Evolutionary conservation across 495 filamentous ascomycete genomes (phyloP), one percentile per base, ranked within the genome.

Genomic region (Pyrenopolyporus hunteri): DNA sequence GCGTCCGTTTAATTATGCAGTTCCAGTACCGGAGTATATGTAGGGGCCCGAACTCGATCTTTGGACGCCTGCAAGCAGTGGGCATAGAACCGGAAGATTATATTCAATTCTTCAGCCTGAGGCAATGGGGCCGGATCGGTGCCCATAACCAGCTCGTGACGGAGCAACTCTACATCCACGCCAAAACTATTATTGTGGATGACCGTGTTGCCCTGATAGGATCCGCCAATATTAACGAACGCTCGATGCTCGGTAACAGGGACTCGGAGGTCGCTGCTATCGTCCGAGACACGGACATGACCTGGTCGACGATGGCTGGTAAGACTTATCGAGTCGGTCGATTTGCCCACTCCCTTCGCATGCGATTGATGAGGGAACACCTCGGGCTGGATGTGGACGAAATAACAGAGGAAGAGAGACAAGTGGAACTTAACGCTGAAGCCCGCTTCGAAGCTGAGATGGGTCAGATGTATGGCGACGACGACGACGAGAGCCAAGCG

Each of bases 161-260:
- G 9, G 94, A 99, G 71, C 94, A 98, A 75, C 83, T 99, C 2
- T 99, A 99, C 64, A 98, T 99, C 40, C 94, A 99, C 64, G 94
- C 94, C 39, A 99, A 99, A 69, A 92, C 87, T 64, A 97, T 98
- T 84, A 83, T 99, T 53, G 94, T 97, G 3, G 94, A 99, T 73
- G 94, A 99, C 67, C 84, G 93, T 26, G 85, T 92, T 63, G 93
- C 87, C 17, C 88, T 99, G 51, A 99, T 99, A 67, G 94, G 94
- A 13, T 97, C 93, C 32, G 95, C 94, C 22, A 99, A 99, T 70
- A 99, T 99, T 78, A 99, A 99, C 68, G 94, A 99, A 70, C 89
- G 94, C 23, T 97, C 93, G 9, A 93, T 99, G 92, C 70, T 96
- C 16, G 94, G 94, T 29, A 85, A 83, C 13, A 82, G 95, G 59